phyloP scores from a whole-genome alignment of 257 asterid species.

The Rubia yunnanensis region DNA sequence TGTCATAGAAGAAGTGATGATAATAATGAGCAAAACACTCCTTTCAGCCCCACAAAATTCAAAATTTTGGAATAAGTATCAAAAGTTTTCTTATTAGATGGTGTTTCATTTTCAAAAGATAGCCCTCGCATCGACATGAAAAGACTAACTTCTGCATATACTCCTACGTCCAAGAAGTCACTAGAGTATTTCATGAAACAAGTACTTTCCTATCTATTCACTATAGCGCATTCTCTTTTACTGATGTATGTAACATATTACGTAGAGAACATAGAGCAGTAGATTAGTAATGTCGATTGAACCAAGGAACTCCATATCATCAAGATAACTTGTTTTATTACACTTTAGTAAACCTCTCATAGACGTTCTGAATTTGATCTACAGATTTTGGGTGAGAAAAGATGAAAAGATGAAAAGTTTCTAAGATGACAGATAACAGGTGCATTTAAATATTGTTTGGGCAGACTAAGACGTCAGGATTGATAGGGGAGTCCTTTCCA shows the following conservation, averaged over 20 bases:
- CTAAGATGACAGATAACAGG: neutral
- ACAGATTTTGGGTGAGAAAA: neutral
- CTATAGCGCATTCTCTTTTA: neutral
- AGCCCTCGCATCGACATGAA: neutral
- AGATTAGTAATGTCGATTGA: neutral
- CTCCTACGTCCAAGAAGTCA: neutral
- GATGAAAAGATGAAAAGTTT: neutral
- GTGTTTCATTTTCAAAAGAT: neutral
- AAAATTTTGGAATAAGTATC: neutral
- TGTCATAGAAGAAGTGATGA: neutral
- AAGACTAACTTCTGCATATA: neutral
- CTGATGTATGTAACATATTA: neutral
- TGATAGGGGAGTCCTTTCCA: neutral
- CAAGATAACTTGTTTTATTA: neutral
- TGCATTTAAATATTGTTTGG: neutral
- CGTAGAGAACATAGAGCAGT: neutral
- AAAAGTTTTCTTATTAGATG: neutral
- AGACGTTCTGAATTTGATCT: neutral
- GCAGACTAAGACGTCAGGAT: neutral
- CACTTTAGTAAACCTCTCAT: neutral
- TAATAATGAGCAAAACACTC: neutral
- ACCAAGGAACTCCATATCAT: no score
- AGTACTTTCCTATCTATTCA: neutral
- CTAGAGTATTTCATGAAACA: neutral
- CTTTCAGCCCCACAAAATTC: neutral